These are phyloP conservation scores for Isatis tinctoria DNA, from an alignment of 345 rosid genomes.

Conservation along the genomic window DNA sequence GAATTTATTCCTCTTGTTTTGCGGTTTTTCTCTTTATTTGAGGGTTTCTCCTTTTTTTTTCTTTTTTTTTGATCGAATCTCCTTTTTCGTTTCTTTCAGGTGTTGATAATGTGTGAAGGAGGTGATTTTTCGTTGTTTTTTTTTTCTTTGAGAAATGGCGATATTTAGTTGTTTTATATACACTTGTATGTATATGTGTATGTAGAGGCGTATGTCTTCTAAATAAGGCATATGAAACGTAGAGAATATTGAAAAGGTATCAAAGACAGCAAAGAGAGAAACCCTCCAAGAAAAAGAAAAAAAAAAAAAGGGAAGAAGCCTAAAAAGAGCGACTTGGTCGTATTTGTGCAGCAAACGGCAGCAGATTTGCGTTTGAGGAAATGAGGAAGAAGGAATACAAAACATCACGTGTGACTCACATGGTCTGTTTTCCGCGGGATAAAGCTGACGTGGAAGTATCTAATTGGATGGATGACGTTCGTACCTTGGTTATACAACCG, in stretches of 20 bases:
- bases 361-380: constrained; percentile 22
- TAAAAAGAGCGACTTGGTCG: constrained; percentile 18
- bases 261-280: constrained; percentile 22
- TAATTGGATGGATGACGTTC: constrained; percentile 1
- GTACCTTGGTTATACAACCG: not conserved
- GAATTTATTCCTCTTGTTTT: not conserved
- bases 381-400: not conserved
- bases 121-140: not conserved
- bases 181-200: not conserved
- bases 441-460: constrained; percentile 11
- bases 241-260: constrained; percentile 20
- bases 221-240: constrained; percentile 29
- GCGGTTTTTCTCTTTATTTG: not conserved
- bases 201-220: constrained; percentile 19
- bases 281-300: not conserved
- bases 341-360: constrained; percentile 6
- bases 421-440: not conserved
- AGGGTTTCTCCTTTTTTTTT: not conserved
- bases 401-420: constrained; percentile 11
- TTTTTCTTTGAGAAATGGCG: not conserved
- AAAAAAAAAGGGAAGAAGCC: not conserved
- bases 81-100: not conserved
- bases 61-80: not conserved
- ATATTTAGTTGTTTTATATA: not conserved
- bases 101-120: not conserved